These are phyloP conservation scores for Aureoboletus auriporus DNA, from an alignment of 768 basidiomycete species.

Conservation along the genomic window DNA sequence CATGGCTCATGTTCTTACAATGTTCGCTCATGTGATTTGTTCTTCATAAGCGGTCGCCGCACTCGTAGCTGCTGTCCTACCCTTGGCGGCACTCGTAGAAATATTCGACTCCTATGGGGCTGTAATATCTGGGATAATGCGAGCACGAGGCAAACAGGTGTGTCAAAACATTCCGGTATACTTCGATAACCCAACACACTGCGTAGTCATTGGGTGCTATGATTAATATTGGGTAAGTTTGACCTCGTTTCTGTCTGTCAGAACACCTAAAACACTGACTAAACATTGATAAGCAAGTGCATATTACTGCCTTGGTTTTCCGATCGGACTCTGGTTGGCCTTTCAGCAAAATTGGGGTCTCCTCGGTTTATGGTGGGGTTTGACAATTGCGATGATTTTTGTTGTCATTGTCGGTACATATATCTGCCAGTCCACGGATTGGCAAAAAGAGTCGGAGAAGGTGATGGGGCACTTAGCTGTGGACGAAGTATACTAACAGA, in stretches of 20 bases:
- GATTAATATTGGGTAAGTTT: slow-evolving; percentile 63
- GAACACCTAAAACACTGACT: not conserved
- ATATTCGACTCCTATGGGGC: slow-evolving; percentile 75
- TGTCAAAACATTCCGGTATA: slow-evolving; percentile 1
- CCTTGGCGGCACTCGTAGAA: slow-evolving; percentile 73
- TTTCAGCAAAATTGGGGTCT: slow-evolving; percentile 60
- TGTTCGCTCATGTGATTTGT: not conserved
- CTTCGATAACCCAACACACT: not conserved
- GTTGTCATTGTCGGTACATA: slow-evolving; percentile 18
- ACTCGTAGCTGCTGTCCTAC: slow-evolving; percentile 58
- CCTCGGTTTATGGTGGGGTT: slow-evolving; percentile 80
- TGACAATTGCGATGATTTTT: slow-evolving; percentile 45
- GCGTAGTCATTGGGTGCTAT: slow-evolving; percentile 68
- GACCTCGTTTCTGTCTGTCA: not conserved
- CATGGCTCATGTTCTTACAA: not conserved
- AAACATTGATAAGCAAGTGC: slow-evolving; percentile 36
- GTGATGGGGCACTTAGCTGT: slow-evolving; percentile 48
- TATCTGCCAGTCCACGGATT: slow-evolving; percentile 59
- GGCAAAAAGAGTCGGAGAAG: slow-evolving; percentile 65
- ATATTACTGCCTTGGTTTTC: slow-evolving; percentile 81
- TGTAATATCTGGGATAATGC: slow-evolving; percentile 73
- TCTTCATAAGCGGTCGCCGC: slow-evolving; percentile 17
- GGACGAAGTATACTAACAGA: slow-evolving; percentile 29
- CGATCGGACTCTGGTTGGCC: slow-evolving; percentile 74
- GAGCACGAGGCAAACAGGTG: slow-evolving; percentile 78